Evolutionary conservation across 2,329 filamentous ascomycete species (phyloP).

Genomic region (Paradendryphiella salina): DNA sequence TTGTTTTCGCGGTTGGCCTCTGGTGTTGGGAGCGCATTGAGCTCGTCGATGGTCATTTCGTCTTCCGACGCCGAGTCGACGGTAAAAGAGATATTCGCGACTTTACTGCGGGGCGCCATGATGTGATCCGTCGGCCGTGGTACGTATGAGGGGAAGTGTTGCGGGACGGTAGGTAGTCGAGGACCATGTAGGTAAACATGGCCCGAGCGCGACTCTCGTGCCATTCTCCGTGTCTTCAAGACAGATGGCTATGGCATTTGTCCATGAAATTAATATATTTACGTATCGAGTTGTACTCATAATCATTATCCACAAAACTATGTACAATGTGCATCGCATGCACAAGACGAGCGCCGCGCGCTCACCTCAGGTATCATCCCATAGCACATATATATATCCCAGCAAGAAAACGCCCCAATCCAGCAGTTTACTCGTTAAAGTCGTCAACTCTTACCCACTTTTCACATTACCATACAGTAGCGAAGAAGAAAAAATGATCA

Average conservation of each 20-base stretch:
- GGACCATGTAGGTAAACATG: constrained; percentile 11
- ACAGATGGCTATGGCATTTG: neutral
- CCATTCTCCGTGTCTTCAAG: neutral
- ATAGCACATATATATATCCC: constrained; percentile 4
- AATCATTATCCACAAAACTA: constrained; percentile 10
- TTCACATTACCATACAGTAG: constrained; percentile 8
- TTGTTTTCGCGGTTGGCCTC: constrained; percentile 49
- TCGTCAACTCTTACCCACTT: constrained; percentile 6
- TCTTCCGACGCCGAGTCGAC: constrained; percentile 49
- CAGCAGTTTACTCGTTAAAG: constrained; percentile 7
- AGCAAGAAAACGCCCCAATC: constrained; percentile 6
- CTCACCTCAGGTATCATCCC: constrained; percentile 14
- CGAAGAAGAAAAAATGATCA: too few relatives aligned
- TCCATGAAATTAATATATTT: neutral
- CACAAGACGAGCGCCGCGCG: neutral
- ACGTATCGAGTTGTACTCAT: neutral
- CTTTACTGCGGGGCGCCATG: constrained; percentile 42
- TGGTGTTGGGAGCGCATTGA: constrained; percentile 44
- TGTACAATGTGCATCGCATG: constrained; percentile 2
- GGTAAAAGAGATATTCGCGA: constrained; percentile 45
- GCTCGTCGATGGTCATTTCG: constrained; percentile 45
- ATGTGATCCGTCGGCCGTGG: neutral
- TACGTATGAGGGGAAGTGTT: constrained; percentile 1
- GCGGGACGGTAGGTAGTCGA: constrained; percentile 8
- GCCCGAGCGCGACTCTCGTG: constrained; percentile 5